These are phyloP conservation scores for Rugonectria rugulosa DNA, from an alignment of 2,329 filamentous ascomycete genomes.

Conservation along the genomic window DNA sequence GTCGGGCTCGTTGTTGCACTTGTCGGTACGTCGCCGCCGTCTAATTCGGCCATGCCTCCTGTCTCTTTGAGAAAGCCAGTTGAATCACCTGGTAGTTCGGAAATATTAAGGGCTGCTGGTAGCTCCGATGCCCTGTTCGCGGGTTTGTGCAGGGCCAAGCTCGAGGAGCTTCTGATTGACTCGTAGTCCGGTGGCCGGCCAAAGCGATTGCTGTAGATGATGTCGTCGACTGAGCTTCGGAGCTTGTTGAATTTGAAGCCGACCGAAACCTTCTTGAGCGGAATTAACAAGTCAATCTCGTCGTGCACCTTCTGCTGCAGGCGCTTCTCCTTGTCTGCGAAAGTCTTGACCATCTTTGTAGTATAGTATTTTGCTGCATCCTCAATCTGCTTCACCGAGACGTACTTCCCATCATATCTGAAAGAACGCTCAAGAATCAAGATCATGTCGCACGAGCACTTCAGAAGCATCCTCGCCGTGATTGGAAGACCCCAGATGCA, in stretches of 20 bases:
- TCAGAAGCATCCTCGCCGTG: slow-evolving; percentile 35
- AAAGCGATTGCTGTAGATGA: slow-evolving; percentile 35
- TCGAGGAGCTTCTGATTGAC: slow-evolving; percentile 27
- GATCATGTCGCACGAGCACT: slow-evolving; percentile 39
- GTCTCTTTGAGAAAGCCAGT: not conserved
- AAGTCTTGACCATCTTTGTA: slow-evolving; percentile 27
- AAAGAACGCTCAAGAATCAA: slow-evolving; percentile 35
- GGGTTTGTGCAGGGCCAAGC: slow-evolving; percentile 4
- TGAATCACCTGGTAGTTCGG: slow-evolving; percentile 22
- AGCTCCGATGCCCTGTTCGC: slow-evolving; percentile 12
- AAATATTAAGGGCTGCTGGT: not conserved
- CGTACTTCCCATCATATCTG: slow-evolving; percentile 36
- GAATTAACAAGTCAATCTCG: slow-evolving; percentile 34
- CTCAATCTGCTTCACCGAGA: slow-evolving; percentile 38
- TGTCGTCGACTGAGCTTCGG: slow-evolving; percentile 23
- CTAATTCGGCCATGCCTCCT: slow-evolving; percentile 21
- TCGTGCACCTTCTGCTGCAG: slow-evolving; percentile 35
- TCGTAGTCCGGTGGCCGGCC: slow-evolving; percentile 17
- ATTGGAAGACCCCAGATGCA: slow-evolving; percentile 30
- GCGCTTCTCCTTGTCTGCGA: slow-evolving; percentile 31
- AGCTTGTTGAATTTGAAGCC: slow-evolving; percentile 38
- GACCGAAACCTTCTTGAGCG: slow-evolving; percentile 31
- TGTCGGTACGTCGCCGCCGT: slow-evolving; percentile 15
- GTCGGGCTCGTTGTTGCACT: not conserved
- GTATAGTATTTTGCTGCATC: slow-evolving; percentile 36